phyloP scores from a whole-genome alignment of 1,139 yeast species.

The Debaryomyces psychrophilus region DNA sequence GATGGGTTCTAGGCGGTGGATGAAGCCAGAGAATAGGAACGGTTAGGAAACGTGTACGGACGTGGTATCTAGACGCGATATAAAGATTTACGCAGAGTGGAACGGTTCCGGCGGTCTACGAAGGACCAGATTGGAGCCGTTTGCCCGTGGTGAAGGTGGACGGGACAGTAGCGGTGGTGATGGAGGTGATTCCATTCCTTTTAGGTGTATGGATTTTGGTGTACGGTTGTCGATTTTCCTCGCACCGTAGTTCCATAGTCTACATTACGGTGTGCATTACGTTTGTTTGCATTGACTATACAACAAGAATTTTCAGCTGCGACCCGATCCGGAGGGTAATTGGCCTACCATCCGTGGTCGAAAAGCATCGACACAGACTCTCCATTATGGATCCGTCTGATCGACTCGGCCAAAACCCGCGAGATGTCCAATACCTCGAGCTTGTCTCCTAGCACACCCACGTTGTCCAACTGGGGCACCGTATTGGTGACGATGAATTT shows the following conservation, averaged over 20 bases:
- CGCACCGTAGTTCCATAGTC: too few species aligned
- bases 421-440: conserved; percentile 88
- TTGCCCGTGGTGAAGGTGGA: too few species aligned
- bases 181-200: too few species aligned
- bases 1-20: neutral
- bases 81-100: neutral
- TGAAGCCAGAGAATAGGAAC: neutral
- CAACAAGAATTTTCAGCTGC: neutral
- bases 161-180: too few species aligned
- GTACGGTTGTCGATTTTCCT: too few species aligned
- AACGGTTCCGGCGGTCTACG: neutral
- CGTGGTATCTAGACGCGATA: neutral
- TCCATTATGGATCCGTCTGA: conserved; percentile 94
- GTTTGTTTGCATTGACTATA: neutral
- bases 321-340: too few species aligned
- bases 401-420: conserved; percentile 87
- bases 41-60: neutral
- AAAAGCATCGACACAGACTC: conserved; percentile 93
- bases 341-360: conserved; percentile 82
- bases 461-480: conserved; percentile 76
- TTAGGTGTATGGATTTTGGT: too few species aligned
- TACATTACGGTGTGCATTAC: neutral
- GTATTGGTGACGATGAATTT: conserved; percentile 90
- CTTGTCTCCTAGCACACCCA: conserved; percentile 57
- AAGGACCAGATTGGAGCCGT: too few species aligned